These are phyloP conservation scores for Claviceps africana DNA, from an alignment of 2,329 filamentous ascomycete genomes.

Conservation along the genomic window DNA sequence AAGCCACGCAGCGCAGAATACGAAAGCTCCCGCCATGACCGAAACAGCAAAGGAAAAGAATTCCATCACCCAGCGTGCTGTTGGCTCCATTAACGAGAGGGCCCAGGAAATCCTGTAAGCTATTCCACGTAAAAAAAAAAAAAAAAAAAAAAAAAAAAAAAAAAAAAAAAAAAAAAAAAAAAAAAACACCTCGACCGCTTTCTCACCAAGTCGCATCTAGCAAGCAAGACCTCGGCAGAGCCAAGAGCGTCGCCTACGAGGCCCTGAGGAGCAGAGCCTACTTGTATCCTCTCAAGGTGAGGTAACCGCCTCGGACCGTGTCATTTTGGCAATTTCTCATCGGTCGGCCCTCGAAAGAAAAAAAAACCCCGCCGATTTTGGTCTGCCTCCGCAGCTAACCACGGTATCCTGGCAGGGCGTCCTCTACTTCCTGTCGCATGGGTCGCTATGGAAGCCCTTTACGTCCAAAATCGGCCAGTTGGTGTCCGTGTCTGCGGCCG, in stretches of 20 bases:
- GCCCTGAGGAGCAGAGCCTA: conserved; percentile 67
- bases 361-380: too few species aligned
- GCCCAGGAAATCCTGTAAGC: conserved; percentile 36
- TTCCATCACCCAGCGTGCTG: conserved; percentile 19
- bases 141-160: too few species aligned
- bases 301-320: too few species aligned
- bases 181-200: background rate
- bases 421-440: conserved; percentile 42
- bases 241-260: conserved; percentile 48
- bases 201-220: conserved; percentile 17
- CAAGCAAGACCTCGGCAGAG: conserved; percentile 57
- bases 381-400: too few species aligned
- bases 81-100: conserved; percentile 27
- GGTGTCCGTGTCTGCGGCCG: conserved; percentile 53
- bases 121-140: background rate
- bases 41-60: conserved; percentile 8
- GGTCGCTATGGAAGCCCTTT: conserved; percentile 44
- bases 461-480: conserved; percentile 43
- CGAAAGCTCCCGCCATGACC: conserved; percentile 5
- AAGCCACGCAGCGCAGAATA: too few species aligned
- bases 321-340: too few species aligned
- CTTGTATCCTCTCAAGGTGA: conserved; percentile 66
- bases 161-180: too few species aligned
- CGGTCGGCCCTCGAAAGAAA: too few species aligned
- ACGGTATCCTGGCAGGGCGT: conserved; percentile 31